Conservation (phyloP, 768 basidiomycete genomes). For the Phaeotremella skinneri region DNA sequence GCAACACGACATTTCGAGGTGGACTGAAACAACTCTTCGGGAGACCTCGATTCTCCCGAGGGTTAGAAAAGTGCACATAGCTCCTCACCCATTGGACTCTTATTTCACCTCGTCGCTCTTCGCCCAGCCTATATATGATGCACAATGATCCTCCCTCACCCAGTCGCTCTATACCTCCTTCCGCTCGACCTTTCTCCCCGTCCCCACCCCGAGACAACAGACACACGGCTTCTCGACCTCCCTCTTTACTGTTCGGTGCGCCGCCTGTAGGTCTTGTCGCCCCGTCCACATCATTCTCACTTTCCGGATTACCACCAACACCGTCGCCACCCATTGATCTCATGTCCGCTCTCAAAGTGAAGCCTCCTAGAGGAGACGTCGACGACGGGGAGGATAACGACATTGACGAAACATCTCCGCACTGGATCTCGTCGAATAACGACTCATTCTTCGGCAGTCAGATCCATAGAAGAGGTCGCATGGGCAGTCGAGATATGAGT, state of each 20-base stretch:
- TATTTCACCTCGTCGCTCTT: no score
- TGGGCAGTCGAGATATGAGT: background rate
- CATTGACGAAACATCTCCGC: background rate
- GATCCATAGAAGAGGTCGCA: no score
- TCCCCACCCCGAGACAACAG: constrained; percentile 40
- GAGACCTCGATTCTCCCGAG: no score
- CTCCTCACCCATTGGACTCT: no score
- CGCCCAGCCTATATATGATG: no score
- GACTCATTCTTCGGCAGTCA: background rate
- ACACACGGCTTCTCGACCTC: constrained; percentile 35
- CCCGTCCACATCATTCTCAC: constrained; percentile 12
- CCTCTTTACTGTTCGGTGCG: constrained; percentile 36
- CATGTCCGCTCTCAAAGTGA: background rate
- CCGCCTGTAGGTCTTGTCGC: constrained; percentile 20
- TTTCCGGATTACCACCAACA: constrained; percentile 25
- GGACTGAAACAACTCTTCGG: no score
- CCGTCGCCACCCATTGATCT: constrained; percentile 5
- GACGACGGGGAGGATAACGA: constrained; percentile 4
- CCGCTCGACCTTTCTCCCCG: constrained; percentile 37
- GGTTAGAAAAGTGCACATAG: no score
- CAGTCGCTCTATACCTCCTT: background rate
- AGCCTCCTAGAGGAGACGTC: background rate
- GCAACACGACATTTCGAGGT: no score
- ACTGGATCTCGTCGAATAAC: background rate
- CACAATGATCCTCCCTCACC: background rate